Evolutionary conservation across 2,329 filamentous ascomycete genomes (phyloP).

Genomic region (Microdochium paspali): DNA sequence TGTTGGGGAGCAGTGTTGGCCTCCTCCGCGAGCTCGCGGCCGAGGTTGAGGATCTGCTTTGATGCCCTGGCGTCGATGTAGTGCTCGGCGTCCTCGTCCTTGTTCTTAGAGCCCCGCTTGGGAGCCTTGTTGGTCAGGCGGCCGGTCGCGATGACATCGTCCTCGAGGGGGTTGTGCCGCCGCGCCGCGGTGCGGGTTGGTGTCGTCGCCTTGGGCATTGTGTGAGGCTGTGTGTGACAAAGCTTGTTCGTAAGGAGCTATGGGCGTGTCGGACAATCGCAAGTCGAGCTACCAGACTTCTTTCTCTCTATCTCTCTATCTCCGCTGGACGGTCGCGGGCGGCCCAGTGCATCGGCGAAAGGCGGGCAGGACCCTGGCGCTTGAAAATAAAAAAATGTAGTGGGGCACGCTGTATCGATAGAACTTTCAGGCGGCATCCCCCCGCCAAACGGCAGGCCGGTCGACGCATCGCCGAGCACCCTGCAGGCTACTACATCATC

Average conservation of each 20-base stretch:
- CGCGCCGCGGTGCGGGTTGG: conserved; percentile 48
- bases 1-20: conserved; percentile 43
- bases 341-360: too few relatives aligned
- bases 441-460: neutral
- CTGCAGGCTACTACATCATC: neutral
- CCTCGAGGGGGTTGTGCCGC: conserved; percentile 83
- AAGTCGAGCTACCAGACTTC: neutral
- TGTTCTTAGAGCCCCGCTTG: conserved; percentile 58
- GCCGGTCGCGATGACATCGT: conserved; percentile 68
- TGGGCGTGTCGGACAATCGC: neutral
- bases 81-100: conserved; percentile 51
- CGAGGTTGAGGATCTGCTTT: conserved; percentile 79
- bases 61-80: conserved; percentile 87
- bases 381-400: conserved; percentile 1
- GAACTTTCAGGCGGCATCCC: neutral
- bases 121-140: conserved; percentile 65
- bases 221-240: neutral
- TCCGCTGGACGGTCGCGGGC: too few relatives aligned
- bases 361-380: neutral
- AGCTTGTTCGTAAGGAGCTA: neutral
- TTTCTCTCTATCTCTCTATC: too few relatives aligned
- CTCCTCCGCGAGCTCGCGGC: conserved; percentile 80
- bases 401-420: neutral
- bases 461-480: neutral
- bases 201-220: conserved; percentile 72